Percentiles rank a stretch among this genome's conserved stretches.
phyloP scores from a whole-genome alignment of 1,284 basidiomycete genomes.

The Sanghuangporus weigelae region DNA sequence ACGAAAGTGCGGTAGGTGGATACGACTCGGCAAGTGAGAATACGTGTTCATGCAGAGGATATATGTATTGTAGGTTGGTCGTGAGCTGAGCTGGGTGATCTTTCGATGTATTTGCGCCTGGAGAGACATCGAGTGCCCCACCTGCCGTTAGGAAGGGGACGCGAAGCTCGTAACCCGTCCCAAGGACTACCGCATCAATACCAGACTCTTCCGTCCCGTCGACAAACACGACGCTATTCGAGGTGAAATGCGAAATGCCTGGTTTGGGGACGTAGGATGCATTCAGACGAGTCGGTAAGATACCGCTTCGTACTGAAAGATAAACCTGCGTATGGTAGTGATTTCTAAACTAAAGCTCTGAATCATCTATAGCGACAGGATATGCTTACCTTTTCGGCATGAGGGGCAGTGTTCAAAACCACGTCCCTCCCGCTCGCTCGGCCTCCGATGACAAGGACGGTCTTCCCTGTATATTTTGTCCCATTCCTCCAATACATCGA shows the following conservation, averaged over 20 bases:
- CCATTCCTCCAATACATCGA: conserved; percentile 52
- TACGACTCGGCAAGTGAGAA: conserved; percentile 42
- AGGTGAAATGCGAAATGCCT: conserved; percentile 44
- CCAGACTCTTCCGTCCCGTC: conserved; percentile 37
- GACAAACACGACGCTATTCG: conserved; percentile 37
- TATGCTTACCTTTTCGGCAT: conserved; percentile 40
- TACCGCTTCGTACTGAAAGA: conserved; percentile 32
- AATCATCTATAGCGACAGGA: background rate
- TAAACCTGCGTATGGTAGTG: conserved; percentile 32
- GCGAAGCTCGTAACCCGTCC: conserved; percentile 48
- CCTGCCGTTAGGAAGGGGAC: conserved; percentile 46
- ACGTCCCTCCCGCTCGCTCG: conserved; percentile 47
- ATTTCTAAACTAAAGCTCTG: background rate
- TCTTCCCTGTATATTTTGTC: conserved; percentile 35
- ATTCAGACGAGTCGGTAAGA: conserved; percentile 6
- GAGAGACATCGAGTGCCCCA: conserved; percentile 27
- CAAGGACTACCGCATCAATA: conserved; percentile 46
- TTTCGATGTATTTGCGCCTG: background rate
- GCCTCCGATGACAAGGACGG: conserved; percentile 47
- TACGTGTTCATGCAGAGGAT: conserved; percentile 49
- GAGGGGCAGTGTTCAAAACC: conserved; percentile 35
- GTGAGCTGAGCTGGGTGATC: conserved; percentile 27
- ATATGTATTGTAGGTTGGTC: conserved; percentile 48
- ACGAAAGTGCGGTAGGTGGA: conserved; percentile 46
- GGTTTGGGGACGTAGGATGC: conserved; percentile 34